Evolutionary conservation across 2,329 filamentous ascomycete species (phyloP), one percentile per base, ranked within the genome.

Genomic region (Pestalotiopsis sp.): DNA sequence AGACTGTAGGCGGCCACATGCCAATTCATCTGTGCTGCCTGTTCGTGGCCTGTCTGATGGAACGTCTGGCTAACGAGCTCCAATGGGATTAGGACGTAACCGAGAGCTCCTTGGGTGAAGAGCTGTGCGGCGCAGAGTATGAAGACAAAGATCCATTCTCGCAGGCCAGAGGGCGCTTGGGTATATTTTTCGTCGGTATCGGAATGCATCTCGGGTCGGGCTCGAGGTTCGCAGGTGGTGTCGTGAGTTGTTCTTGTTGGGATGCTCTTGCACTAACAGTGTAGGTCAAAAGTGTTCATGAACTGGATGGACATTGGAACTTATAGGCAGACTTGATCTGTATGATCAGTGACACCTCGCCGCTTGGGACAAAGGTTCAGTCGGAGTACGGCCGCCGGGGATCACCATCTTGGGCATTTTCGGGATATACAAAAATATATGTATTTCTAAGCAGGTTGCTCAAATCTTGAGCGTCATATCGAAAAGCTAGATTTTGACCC

Each of bases 1-100:
- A 90, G 75, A 10, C 81, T 83, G 73, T 89, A 91, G 1, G 86
- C 86, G 0, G 86, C 87, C 11, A 87, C 81, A 60, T 86, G 82
- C 87, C 88, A 90, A 60, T 81, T 82, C 14, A 88, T 77, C n/a
- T 82, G 75, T 9, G 82, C 82, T 0, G 78, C 75, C 2, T 81
- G 79, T 22, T 52, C 44, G 44, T 52, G 44, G 56, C 56, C 56
- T 13, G 20, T 58, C 22, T 26, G 3, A 73, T 78, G 59, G 84
- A 76, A 17, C 78, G 56, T 26, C 11, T 35, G 14, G 22, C 56
- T 58, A 1, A 58, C 26, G 7, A 58, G 22, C 7, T 13, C 14
- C 17, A 35, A 13, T 58, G 56, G 56, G 11, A 35, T 35, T 2
- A 58, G 22, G 11, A 35, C 22, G 22, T 26, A 35, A 20, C 22